Evolutionary conservation across 2,329 filamentous ascomycete genomes (phyloP).

Genomic region (Paraphaeosphaeria minitans): DNA sequence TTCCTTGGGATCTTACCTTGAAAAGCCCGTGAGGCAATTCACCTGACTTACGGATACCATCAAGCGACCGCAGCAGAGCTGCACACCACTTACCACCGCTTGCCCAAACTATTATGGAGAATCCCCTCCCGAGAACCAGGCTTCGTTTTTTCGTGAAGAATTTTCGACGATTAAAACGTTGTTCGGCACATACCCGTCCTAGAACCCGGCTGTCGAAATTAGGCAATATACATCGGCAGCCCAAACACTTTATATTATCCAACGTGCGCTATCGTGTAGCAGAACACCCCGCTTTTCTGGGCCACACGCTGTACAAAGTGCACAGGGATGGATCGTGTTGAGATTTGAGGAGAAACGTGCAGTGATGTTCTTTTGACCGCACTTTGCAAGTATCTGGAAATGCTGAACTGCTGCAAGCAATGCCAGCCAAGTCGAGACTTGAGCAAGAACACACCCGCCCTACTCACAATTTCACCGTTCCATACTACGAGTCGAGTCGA

Average conservation of each 20-base stretch:
- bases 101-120: background rate
- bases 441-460: background rate
- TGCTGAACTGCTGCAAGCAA: background rate
- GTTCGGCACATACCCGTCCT: conserved; percentile 10
- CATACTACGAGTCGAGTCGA: background rate
- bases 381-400: background rate
- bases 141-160: background rate
- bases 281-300: conserved; percentile 21
- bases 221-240: conserved; percentile 25
- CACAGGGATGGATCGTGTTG: background rate
- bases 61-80: background rate
- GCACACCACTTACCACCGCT: background rate
- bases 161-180: background rate
- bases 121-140: background rate
- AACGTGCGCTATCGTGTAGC: conserved; percentile 9
- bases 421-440: background rate
- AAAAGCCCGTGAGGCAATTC: background rate
- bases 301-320: background rate
- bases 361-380: background rate
- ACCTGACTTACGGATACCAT: background rate
- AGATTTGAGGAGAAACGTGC: background rate
- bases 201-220: conserved; percentile 24
- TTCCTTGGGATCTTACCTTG: no score
- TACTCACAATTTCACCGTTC: background rate
- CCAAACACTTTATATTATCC: conserved; percentile 18